These are phyloP conservation scores for Globisporangium megalacanthum DNA, from an alignment of 352 stramenopile species.

Conservation along the genomic window DNA sequence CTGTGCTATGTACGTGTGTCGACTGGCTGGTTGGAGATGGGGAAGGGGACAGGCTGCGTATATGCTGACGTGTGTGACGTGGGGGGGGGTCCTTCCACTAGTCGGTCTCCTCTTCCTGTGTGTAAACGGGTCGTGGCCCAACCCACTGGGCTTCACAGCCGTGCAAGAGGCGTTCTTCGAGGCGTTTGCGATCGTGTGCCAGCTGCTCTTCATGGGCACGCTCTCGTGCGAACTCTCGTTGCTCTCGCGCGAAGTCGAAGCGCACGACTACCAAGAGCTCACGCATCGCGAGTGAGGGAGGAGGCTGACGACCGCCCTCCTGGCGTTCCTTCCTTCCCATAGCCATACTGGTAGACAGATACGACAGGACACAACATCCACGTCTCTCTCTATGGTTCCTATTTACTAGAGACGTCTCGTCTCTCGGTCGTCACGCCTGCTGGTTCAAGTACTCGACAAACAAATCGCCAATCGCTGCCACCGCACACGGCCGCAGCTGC, in stretches of 20 bases:
- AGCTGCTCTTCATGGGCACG: constrained; percentile 87
- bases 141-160: constrained; percentile 74
- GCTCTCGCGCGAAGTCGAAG: constrained; percentile 54
- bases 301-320: too few relatives aligned
- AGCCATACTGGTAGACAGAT: too few relatives aligned
- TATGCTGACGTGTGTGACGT: neutral
- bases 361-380: neutral
- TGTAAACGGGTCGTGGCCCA: constrained; percentile 76
- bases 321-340: too few relatives aligned
- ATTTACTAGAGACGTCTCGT: too few relatives aligned
- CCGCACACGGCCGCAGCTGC: constrained; percentile 45
- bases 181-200: constrained; percentile 76
- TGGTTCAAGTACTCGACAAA: constrained; percentile 81
- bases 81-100: constrained; percentile 13
- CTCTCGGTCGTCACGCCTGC: constrained; percentile 30
- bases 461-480: constrained; percentile 44
- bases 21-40: neutral
- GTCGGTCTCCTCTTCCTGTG: constrained; percentile 74
- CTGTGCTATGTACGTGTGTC: constrained; percentile 49
- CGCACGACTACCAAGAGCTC: constrained; percentile 53
- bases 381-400: neutral
- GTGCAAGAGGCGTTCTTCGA: constrained; percentile 82
- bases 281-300: constrained; percentile 40
- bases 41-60: neutral
- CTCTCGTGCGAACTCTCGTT: constrained; percentile 64